Evolutionary conservation across 2,329 filamentous ascomycete species (phyloP), one percentile per base, ranked within the genome.

Genomic region (Rhynchosporium secalis): DNA sequence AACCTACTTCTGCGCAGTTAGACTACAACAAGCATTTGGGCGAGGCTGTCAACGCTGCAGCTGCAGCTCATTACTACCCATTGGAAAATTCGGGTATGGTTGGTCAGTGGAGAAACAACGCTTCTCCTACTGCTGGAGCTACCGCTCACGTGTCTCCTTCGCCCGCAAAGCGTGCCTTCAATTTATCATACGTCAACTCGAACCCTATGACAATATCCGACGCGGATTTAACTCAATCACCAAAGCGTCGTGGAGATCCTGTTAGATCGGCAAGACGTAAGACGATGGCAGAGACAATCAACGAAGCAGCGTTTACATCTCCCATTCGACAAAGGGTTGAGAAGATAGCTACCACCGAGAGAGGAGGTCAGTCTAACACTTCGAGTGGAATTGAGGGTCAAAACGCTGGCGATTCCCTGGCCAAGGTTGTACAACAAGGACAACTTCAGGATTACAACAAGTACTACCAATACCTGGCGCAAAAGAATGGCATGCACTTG

Each of bases 211-310:
- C 28, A 12, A 41, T 33, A 40, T 54, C 51, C 20, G 51, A 54
- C 20, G 20, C 26, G 9, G 36, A 54, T 15, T 20, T 12, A 12
- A 13, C 36, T 12, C 51, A 33, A 26, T 54, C 51, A 20, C 20
- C 51, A 54, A 54, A 54, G 36, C 51, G 51, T 20, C 51, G 33
- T 41, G 36, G 33, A 54, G 15, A 33, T 26, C 51, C 28, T 15
- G 2, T 4, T 15, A 3, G 9, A 29, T 41, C 20, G 28, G 6
- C 5, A 26, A 38, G 26, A 10, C 9, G 20, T 4, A 13, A 15
- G n/a, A 28, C 2, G 8, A 28, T 28, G 4, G n/a, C 26, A 41
- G 28, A 41, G 9, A 29, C 10, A 41, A 3, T 10, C 10, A 20
- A 40, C 12, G 51, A 3, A 28, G 20, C n/a, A n/a, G 28, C 15